These are phyloP conservation scores for Phoenix dactylifera DNA, from an alignment of 176 grass and related monocot species.

Conservation along the genomic window DNA sequence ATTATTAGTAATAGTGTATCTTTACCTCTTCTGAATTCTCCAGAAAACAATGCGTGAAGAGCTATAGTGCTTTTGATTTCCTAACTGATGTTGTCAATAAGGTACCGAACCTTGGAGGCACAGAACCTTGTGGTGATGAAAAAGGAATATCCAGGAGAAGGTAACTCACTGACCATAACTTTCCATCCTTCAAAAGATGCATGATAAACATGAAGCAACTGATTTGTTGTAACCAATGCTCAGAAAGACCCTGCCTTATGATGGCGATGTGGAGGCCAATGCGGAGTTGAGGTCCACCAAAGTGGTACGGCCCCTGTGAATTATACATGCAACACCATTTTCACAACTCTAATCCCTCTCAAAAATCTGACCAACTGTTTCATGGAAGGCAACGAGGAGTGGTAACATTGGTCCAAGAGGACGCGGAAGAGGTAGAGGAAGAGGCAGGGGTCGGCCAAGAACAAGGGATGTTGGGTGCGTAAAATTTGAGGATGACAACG, in stretches of 20 bases:
- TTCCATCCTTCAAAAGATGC: too few relatives aligned
- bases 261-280: constrained; percentile 3
- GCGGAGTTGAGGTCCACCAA: constrained; percentile 6
- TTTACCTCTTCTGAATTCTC: constrained; percentile 26
- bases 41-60: constrained; percentile 99
- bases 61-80: constrained; percentile 96
- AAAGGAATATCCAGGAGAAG: constrained; percentile 76
- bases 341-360: too few relatives aligned
- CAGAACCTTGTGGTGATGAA: constrained; percentile 76
- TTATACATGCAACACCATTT: too few relatives aligned
- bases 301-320: constrained; percentile 8
- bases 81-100: constrained; percentile 92
- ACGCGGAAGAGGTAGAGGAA: constrained; percentile 48
- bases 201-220: not conserved
- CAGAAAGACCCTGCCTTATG: constrained; percentile 13
- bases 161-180: constrained; percentile 25
- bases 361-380: not conserved
- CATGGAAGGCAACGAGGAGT: constrained; percentile 56
- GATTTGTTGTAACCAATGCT: not conserved
- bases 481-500: constrained; percentile 75
- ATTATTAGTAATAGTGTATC: not conserved
- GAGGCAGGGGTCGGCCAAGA: constrained; percentile 33
- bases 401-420: constrained; percentile 56
- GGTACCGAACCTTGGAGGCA: constrained; percentile 78
- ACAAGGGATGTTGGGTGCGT: constrained; percentile 62